These are phyloP conservation scores for Diaporthe citri DNA, from an alignment of 2,329 filamentous ascomycete genomes.

Conservation along the genomic window DNA sequence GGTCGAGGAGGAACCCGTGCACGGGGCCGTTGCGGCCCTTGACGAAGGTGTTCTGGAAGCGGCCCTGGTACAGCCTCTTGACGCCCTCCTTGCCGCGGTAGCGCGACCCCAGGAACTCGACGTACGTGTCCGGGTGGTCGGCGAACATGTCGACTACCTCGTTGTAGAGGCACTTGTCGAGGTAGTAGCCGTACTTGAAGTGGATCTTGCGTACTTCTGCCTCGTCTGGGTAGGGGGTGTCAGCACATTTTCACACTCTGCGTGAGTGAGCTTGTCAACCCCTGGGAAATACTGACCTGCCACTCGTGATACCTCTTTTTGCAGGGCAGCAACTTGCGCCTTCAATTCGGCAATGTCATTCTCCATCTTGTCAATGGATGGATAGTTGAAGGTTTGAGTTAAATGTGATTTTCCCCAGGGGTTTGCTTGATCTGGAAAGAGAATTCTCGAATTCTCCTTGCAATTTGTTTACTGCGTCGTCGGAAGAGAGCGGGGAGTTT, in stretches of 20 bases:
- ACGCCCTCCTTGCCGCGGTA: conserved; percentile 65
- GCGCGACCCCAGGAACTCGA: conserved; percentile 67
- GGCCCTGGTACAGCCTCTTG: conserved; percentile 63
- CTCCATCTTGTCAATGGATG: conserved; percentile 47
- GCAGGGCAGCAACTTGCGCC: conserved; percentile 51
- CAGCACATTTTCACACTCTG: not conserved
- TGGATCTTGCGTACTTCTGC: conserved; percentile 67
- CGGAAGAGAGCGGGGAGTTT: not conserved
- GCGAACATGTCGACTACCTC: conserved; percentile 65
- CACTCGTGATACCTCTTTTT: conserved; percentile 52
- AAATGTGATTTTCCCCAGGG: not conserved
- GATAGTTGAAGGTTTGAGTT: not conserved
- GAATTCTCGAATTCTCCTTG: not conserved
- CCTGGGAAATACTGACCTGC: conserved; percentile 41
- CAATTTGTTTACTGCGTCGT: too few species aligned
- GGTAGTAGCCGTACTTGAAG: conserved; percentile 70
- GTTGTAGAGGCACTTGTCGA: conserved; percentile 70
- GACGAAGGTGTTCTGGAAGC: conserved; percentile 64
- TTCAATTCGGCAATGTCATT: conserved; percentile 53
- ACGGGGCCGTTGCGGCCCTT: conserved; percentile 67
- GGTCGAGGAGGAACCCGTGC: conserved; percentile 67
- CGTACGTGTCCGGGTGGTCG: conserved; percentile 65
- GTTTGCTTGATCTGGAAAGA: too few species aligned
- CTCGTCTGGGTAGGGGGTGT: conserved; percentile 54
- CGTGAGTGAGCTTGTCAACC: too few species aligned